Evolutionary conservation across 2,329 filamentous ascomycete genomes (phyloP).

Genomic region (Chaetoscypha palmicola): DNA sequence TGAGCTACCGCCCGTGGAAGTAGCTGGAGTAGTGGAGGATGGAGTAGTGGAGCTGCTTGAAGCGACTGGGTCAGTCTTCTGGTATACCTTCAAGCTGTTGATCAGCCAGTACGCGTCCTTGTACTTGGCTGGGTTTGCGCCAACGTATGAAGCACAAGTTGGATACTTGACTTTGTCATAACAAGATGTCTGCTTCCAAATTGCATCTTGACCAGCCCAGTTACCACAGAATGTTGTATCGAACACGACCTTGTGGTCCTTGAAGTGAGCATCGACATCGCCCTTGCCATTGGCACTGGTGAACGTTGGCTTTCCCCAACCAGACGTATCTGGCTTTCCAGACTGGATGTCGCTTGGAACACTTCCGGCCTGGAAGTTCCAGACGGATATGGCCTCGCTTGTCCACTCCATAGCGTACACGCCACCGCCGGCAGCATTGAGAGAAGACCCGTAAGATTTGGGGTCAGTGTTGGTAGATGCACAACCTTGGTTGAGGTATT

Average conservation of each 20-base stretch:
- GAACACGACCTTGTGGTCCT: conserved; percentile 63
- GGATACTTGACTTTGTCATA: conserved; percentile 37
- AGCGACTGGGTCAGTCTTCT: conserved; percentile 2
- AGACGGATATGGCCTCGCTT: conserved; percentile 58
- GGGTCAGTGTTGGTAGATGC: conserved; percentile 33
- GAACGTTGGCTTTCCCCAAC: conserved; percentile 66
- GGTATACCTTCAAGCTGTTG: conserved; percentile 26
- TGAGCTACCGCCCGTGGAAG: neutral
- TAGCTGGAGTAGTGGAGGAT: conserved; percentile 1
- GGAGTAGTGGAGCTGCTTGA: neutral
- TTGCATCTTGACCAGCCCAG: conserved; percentile 38
- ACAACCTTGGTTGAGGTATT: conserved; percentile 33
- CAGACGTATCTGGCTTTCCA: conserved; percentile 49
- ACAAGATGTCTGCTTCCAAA: conserved; percentile 44
- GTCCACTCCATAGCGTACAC: conserved; percentile 69
- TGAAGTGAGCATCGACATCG: conserved; percentile 59
- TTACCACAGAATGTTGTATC: conserved; percentile 73
- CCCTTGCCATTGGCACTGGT: conserved; percentile 51
- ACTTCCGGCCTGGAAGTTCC: conserved; percentile 60
- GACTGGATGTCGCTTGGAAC: conserved; percentile 59
- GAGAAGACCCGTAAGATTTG: conserved; percentile 45
- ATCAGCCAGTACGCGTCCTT: conserved; percentile 24
- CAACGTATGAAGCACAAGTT: conserved; percentile 24
- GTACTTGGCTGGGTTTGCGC: conserved; percentile 21
- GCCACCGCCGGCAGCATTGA: conserved; percentile 59